These are phyloP conservation scores for Nicotiana benthamiana DNA, from an alignment of 257 asterid genomes.

Conservation along the genomic window DNA sequence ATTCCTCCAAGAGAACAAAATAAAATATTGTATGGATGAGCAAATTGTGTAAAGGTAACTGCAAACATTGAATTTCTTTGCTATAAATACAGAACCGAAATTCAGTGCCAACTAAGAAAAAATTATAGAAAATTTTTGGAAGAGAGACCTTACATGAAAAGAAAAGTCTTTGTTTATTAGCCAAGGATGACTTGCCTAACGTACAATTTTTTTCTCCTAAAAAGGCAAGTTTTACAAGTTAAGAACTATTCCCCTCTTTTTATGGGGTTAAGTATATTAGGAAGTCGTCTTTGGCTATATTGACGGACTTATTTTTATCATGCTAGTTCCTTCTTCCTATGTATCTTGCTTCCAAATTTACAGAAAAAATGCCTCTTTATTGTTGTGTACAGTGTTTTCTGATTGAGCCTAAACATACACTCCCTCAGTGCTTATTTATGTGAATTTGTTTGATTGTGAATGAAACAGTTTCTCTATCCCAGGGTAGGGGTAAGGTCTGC, in stretches of 20 bases:
- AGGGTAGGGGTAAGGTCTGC: too few species aligned
- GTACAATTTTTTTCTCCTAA: neutral
- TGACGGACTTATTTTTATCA: neutral
- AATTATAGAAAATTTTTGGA: neutral
- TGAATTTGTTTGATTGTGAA: too few species aligned
- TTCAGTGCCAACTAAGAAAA: neutral
- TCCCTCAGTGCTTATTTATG: too few species aligned
- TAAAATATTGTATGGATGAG: neutral
- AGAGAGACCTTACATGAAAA: slow-evolving; percentile 3
- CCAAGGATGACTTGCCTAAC: slow-evolving; percentile 13
- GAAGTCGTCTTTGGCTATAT: slow-evolving; percentile 11
- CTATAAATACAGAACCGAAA: neutral
- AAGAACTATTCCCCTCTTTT: neutral
- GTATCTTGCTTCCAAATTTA: too few species aligned
- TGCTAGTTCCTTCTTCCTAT: slow-evolving; percentile 6
- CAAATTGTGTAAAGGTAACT: neutral
- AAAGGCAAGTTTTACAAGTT: too few species aligned
- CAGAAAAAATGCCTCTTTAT: too few species aligned
- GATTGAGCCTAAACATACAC: too few species aligned
- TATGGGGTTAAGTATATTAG: neutral
- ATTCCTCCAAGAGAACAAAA: neutral
- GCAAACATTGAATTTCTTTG: neutral
- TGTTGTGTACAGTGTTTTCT: too few species aligned
- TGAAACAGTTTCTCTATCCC: too few species aligned
- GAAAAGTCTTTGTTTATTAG: neutral